Evolutionary conservation across 208 protist species (phyloP).

Genomic region (Paratrypanosoma confusum): DNA sequence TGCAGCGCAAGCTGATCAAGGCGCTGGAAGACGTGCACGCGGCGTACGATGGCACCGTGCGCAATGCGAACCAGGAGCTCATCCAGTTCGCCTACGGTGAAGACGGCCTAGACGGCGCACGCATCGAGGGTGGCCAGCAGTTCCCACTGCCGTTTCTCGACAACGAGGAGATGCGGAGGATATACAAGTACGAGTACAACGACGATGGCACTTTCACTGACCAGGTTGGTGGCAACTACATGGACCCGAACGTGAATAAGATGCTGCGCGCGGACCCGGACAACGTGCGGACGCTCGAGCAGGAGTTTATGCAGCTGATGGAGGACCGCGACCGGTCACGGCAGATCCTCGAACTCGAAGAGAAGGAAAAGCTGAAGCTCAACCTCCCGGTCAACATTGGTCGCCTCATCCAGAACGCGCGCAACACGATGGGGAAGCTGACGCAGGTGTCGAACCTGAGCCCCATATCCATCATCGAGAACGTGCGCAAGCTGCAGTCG

Average conservation of each 20-base stretch:
- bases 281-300: conserved; percentile 60
- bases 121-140: conserved; percentile 86
- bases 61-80: conserved; percentile 92
- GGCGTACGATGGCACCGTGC: conserved; percentile 97
- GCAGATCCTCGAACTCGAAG: conserved; percentile 52
- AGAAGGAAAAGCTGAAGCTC: conserved; percentile 51
- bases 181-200: conserved; percentile 71
- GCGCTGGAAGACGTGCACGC: conserved; percentile 98
- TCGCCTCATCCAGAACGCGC: conserved; percentile 95
- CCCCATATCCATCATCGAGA: conserved; percentile 78
- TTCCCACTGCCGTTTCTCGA: conserved; percentile 50
- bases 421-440: conserved; percentile 87
- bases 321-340: conserved; percentile 69
- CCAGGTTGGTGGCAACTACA: conserved; percentile 66
- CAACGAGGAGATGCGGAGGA: conserved; percentile 55
- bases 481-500: conserved; percentile 62
- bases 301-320: conserved; percentile 87
- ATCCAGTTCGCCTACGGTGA: conserved; percentile 99
- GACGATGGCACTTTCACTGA: conserved; percentile 60
- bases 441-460: conserved; percentile 83
- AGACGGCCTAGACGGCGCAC: conserved; percentile 96
- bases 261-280: conserved; percentile 66
- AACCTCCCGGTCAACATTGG: conserved; percentile 90
- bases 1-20: conserved; percentile 95
- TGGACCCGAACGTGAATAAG: conserved; percentile 80